These are phyloP conservation scores for Vaccinium myrtillus DNA, from an alignment of 148 eudicot genomes.

Conservation along the genomic window DNA sequence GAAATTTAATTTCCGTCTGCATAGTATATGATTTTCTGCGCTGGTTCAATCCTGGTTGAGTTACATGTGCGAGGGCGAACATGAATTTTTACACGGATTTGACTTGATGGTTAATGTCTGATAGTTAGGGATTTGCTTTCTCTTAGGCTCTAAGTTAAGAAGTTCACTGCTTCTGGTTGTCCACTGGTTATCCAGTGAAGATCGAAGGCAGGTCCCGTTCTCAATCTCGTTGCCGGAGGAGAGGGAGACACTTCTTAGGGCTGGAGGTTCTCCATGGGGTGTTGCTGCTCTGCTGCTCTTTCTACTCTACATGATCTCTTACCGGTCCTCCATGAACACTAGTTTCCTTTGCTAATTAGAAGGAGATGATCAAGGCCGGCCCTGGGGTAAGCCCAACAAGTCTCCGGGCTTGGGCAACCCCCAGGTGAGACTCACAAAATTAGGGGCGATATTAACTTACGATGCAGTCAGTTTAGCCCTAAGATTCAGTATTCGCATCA, in stretches of 20 bases:
- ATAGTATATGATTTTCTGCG: too few relatives aligned
- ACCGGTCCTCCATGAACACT: conserved; percentile 56
- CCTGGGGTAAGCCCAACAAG: too few relatives aligned
- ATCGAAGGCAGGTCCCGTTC: conserved; percentile 30
- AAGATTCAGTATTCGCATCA: not conserved
- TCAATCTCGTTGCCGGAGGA: conserved; percentile 43
- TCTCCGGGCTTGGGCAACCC: too few relatives aligned
- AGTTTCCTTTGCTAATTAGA: conserved; percentile 61
- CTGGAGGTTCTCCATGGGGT: conserved; percentile 74
- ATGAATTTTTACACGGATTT: too few relatives aligned
- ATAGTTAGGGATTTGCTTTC: too few relatives aligned
- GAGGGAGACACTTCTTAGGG: conserved; percentile 45
- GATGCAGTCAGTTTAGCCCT: not conserved
- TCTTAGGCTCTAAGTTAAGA: too few relatives aligned
- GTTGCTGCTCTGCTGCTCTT: conserved; percentile 53
- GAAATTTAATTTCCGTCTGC: too few relatives aligned
- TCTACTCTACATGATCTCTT: conserved; percentile 60
- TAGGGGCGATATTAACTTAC: not conserved
- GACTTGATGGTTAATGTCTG: too few relatives aligned
- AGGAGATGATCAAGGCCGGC: not conserved
- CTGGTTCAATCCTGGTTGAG: too few relatives aligned
- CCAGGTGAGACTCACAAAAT: not conserved
- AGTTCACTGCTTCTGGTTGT: conserved; percentile 38
- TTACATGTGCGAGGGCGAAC: too few relatives aligned
- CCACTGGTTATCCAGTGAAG: conserved; percentile 50